Percentiles rank a stretch among this genome's conserved stretches.
phyloP scores from a whole-genome alignment of 2,329 filamentous ascomycete species.

The Colletotrichum sidae region DNA sequence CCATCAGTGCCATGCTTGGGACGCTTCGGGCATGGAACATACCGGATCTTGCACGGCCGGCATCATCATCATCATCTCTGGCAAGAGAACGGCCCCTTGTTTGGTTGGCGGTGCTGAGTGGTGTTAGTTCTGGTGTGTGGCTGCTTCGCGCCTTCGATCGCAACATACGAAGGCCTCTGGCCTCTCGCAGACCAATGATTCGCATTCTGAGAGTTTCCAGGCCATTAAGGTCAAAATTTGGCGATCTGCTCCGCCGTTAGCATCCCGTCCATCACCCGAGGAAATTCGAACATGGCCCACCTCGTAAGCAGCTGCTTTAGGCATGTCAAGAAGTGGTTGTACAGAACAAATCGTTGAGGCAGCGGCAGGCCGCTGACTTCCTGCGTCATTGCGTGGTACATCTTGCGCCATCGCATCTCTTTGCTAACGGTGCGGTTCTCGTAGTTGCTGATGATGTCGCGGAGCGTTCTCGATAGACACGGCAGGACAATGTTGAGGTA shows the following conservation, averaged over 20 bases:
- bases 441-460: constrained; percentile 64
- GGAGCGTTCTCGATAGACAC: constrained; percentile 63
- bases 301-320: constrained; percentile 63
- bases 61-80: constrained; percentile 46
- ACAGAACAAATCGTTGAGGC: constrained; percentile 65
- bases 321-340: constrained; percentile 64
- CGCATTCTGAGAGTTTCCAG: constrained; percentile 62
- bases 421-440: constrained; percentile 61
- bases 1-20: too few species aligned
- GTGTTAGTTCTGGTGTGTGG: background rate
- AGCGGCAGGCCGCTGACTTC: constrained; percentile 64
- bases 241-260: constrained; percentile 50
- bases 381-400: constrained; percentile 67
- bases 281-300: constrained; percentile 46
- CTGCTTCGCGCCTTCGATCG: background rate
- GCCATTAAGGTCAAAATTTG: constrained; percentile 66
- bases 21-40: background rate
- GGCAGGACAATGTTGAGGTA: constrained; percentile 69
- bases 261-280: background rate
- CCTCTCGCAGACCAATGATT: constrained; percentile 63
- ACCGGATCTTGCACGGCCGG: constrained; percentile 42
- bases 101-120: constrained; percentile 49
- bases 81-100: constrained; percentile 49
- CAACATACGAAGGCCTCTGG: constrained; percentile 63
- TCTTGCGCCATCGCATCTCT: constrained; percentile 66